Evolutionary conservation across 805 yeast species (phyloP).

Genomic region (Metschnikowia lunata): DNA sequence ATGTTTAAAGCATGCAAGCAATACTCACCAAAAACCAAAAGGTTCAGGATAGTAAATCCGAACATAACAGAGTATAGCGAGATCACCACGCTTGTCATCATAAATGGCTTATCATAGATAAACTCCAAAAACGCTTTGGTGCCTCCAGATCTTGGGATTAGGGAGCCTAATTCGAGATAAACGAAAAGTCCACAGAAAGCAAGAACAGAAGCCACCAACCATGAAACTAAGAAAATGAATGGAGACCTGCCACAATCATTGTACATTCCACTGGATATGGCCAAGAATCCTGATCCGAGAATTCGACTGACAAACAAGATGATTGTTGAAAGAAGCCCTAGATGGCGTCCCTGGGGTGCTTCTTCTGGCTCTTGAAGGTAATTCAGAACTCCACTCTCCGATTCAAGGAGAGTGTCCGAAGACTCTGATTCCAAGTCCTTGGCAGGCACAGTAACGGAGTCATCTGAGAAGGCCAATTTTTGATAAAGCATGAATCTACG

Average conservation of each 20-base stretch:
- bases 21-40: slow-evolving; percentile 62
- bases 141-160: slow-evolving; percentile 73
- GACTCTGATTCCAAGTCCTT: slow-evolving; percentile 9
- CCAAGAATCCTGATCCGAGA: slow-evolving; percentile 75
- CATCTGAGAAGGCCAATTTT: slow-evolving; percentile 6
- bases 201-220: slow-evolving; percentile 58
- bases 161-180: slow-evolving; percentile 65
- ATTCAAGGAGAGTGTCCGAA: slow-evolving; percentile 4
- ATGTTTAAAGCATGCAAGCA: slow-evolving; percentile 43
- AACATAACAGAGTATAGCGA: slow-evolving; percentile 47
- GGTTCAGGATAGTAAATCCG: slow-evolving; percentile 52
- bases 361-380: slow-evolving; percentile 40
- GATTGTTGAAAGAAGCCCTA: slow-evolving; percentile 65
- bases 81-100: slow-evolving; percentile 50
- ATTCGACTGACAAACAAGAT: slow-evolving; percentile 63
- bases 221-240: slow-evolving; percentile 52
- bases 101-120: slow-evolving; percentile 56
- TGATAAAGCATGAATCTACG: slow-evolving; percentile 9
- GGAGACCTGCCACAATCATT: slow-evolving; percentile 67
- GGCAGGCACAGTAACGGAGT: not conserved
- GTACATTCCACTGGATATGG: slow-evolving; percentile 64
- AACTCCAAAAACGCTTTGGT: slow-evolving; percentile 68
- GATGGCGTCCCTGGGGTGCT: slow-evolving; percentile 69
- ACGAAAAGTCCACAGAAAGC: slow-evolving; percentile 66
- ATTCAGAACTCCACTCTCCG: not conserved